Percentiles rank a stretch among this genome's conserved stretches.
Evolutionary conservation across 441 rosid genomes (phyloP).

Genomic region (Mallotus repandus): DNA sequence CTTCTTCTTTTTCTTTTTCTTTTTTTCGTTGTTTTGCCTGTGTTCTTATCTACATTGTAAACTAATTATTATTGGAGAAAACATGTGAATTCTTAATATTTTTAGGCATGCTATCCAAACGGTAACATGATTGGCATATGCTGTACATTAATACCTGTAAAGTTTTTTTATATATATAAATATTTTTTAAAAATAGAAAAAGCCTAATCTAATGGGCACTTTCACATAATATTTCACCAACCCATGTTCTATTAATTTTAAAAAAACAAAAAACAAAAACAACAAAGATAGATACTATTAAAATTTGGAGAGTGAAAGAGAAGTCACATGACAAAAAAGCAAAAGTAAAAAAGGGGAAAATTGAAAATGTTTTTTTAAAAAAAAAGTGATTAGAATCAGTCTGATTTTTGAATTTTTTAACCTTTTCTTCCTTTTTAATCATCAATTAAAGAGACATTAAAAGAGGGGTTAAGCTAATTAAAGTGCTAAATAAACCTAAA

Average conservation of each 20-base stretch:
- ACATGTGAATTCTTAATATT: neutral
- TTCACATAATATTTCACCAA: neutral
- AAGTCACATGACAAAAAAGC: slow-evolving; percentile 5
- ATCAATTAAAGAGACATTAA: neutral
- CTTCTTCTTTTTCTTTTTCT: no score
- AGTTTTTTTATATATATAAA: neutral
- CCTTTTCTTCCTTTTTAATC: neutral
- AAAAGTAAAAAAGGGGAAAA: slow-evolving; percentile 6
- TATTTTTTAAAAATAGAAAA: neutral
- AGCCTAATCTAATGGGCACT: neutral
- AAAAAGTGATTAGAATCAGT: slow-evolving; percentile 20
- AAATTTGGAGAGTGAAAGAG: neutral
- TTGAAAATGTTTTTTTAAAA: neutral
- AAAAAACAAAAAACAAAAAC: neutral
- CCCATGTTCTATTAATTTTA: neutral
- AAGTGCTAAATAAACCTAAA: slow-evolving; percentile 2
- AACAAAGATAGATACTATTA: neutral
- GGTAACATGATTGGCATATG: slow-evolving; percentile 18
- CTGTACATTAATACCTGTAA: slow-evolving; percentile 10
- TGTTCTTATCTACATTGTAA: no score
- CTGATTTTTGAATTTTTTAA: neutral
- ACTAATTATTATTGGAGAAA: neutral
- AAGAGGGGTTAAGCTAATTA: neutral
- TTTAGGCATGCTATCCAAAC: slow-evolving; percentile 17
- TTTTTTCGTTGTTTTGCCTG: no score